A percentile compares a stretch with the other conserved stretches of the same genome.
Conservation (phyloP, 805 yeast species). For the Lipomyces orientalis region DNA sequence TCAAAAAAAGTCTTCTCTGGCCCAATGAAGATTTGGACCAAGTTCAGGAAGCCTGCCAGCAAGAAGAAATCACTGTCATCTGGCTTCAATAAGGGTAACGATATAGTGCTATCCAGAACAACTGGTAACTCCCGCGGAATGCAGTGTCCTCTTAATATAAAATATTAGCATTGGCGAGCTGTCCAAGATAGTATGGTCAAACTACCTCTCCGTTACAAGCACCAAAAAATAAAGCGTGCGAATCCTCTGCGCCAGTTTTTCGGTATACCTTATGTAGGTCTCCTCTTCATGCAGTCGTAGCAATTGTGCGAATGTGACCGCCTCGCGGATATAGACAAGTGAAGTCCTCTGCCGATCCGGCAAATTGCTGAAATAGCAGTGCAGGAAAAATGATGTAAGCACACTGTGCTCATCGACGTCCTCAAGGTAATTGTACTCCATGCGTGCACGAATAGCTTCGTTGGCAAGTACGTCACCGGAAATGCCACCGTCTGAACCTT, state of each 20-base stretch:
- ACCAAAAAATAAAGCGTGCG: not conserved
- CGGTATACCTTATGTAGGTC: constrained; percentile 1
- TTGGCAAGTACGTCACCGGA: not conserved
- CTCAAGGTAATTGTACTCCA: not conserved
- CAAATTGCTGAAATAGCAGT: not conserved
- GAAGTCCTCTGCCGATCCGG: not conserved
- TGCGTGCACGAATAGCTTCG: constrained; percentile 2
- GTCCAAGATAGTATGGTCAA: not conserved
- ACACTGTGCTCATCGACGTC: not conserved
- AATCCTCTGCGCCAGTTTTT: not conserved
- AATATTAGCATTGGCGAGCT: not conserved
- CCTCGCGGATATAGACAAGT: constrained; percentile 4
- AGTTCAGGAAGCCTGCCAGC: not conserved
- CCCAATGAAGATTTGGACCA: constrained; percentile 1
- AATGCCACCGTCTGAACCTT: not conserved
- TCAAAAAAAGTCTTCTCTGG: not conserved
- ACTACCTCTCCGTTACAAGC: constrained; percentile 4
- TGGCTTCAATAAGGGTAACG: not conserved
- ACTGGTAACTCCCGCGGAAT: not conserved
- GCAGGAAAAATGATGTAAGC: constrained; percentile 1
- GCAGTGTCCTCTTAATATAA: not conserved
- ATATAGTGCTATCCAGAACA: not conserved
- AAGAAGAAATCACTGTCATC: not conserved
- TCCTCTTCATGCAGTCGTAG: constrained; percentile 2
- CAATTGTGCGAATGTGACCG: constrained; percentile 2